Percentiles rank a stretch among this genome's conserved stretches.
Evolutionary conservation across 352 stramenopile species (phyloP).

Genomic region (Pythium brachiatum): DNA sequence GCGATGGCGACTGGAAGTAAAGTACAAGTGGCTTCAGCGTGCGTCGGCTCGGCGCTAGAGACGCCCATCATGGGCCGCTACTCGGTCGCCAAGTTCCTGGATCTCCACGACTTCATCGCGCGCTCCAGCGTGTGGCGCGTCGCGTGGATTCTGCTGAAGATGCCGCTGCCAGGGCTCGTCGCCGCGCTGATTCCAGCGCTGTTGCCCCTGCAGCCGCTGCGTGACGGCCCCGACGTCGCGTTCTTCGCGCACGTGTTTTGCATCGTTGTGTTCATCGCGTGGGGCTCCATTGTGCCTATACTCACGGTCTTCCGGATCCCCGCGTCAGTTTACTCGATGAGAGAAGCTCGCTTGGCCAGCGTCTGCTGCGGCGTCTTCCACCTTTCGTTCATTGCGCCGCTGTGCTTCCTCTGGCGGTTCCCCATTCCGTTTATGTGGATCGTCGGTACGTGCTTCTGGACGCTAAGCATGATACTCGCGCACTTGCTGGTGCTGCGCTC

Average conservation of each 20-base stretch:
- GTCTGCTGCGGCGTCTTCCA: not conserved
- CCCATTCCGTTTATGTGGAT: constrained; percentile 9
- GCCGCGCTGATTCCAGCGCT: not conserved
- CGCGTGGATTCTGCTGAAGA: not conserved
- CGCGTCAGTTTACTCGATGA: constrained; percentile 3
- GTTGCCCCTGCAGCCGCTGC: not conserved
- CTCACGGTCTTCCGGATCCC: not conserved
- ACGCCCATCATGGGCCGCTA: not conserved
- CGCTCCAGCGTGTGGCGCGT: not conserved
- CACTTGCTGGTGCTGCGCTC: constrained; percentile 8
- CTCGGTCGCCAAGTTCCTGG: constrained; percentile 8
- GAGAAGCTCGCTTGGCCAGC: not conserved
- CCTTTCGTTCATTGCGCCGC: not conserved
- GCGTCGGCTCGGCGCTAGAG: not conserved
- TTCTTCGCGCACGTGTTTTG: not conserved
- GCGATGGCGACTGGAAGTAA: too few relatives aligned
- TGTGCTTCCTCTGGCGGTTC: constrained; percentile 2
- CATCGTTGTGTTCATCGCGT: not conserved
- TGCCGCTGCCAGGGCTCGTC: not conserved
- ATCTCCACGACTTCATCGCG: not conserved
- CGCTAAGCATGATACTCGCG: not conserved
- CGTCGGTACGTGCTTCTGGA: not conserved
- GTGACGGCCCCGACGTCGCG: not conserved
- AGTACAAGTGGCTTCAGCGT: too few relatives aligned
- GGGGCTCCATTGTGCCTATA: not conserved